A percentile compares a stretch with the other conserved stretches of the same genome.
Conservation (phyloP, 2,329 filamentous ascomycete genomes). For the Arthrinium phaeospermum region DNA sequence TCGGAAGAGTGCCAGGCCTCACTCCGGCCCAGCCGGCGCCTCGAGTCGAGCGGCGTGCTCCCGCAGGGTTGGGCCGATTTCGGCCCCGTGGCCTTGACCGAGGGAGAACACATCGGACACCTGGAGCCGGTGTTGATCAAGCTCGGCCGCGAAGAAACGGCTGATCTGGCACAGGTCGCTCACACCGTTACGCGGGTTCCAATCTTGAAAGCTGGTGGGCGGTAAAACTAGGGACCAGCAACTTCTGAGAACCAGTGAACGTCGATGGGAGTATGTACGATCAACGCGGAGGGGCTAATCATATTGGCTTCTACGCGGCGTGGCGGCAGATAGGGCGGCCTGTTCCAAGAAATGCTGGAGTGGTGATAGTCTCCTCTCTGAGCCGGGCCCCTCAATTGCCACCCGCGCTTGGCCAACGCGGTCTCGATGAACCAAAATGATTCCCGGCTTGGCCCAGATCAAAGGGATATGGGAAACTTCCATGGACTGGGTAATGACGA, state of each 20-base stretch:
- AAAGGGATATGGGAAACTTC: no score
- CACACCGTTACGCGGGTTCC: neutral
- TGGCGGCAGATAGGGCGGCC: neutral
- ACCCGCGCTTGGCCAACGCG: no score
- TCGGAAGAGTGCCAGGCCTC: neutral
- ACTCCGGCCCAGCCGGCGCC: neutral
- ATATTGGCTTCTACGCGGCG: neutral
- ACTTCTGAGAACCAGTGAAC: neutral
- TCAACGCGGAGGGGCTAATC: neutral
- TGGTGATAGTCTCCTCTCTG: no score
- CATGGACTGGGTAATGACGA: neutral
- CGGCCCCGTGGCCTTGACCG: neutral
- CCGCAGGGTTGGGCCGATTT: neutral
- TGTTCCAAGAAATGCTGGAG: neutral
- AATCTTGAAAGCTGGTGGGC: neutral
- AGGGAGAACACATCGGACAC: neutral
- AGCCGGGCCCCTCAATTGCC: no score
- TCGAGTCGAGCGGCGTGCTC: neutral
- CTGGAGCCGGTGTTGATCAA: neutral
- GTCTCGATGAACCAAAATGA: no score
- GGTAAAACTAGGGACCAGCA: neutral
- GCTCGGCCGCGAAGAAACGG: neutral
- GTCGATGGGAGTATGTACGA: neutral
- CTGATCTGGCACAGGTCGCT: neutral
- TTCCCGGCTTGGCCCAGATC: no score